Percentiles rank a stretch among this genome's conserved stretches.
Evolutionary conservation across 441 rosid genomes (phyloP).

Genomic region (Jatropha multifida): DNA sequence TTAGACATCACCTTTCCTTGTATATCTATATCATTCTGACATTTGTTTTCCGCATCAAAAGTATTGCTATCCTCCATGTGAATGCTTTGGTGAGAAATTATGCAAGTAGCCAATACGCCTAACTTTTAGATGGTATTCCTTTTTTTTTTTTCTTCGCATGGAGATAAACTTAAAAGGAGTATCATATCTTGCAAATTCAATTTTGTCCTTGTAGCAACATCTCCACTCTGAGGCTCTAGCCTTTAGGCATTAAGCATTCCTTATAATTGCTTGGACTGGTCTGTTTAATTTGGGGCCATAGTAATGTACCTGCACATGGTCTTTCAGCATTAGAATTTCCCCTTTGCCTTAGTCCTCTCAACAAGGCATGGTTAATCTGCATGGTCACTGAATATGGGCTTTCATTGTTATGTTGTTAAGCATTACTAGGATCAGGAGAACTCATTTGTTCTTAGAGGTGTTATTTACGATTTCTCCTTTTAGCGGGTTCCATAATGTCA

Average conservation of each 20-base stretch:
- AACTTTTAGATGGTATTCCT: too few species aligned
- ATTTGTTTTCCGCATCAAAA: background rate
- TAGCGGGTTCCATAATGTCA: background rate
- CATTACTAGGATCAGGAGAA: background rate
- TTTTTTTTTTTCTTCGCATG: too few species aligned
- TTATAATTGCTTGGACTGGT: background rate
- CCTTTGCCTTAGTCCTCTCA: background rate
- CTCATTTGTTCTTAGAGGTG: background rate
- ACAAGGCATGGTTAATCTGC: background rate
- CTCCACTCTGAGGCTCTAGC: background rate
- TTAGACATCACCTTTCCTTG: background rate
- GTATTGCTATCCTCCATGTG: background rate
- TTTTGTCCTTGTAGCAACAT: background rate
- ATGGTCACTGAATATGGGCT: background rate
- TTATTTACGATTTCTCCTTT: background rate
- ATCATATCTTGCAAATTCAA: background rate
- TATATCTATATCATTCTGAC: background rate
- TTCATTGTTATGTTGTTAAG: background rate
- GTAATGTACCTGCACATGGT: background rate
- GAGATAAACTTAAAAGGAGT: background rate
- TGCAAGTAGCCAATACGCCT: background rate
- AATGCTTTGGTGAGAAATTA: background rate
- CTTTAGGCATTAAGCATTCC: background rate
- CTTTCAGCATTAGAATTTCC: background rate
- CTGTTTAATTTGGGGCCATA: background rate